Evolutionary conservation across 1,139 yeast species (phyloP).

Genomic region (Sugiyamaella japonica): DNA sequence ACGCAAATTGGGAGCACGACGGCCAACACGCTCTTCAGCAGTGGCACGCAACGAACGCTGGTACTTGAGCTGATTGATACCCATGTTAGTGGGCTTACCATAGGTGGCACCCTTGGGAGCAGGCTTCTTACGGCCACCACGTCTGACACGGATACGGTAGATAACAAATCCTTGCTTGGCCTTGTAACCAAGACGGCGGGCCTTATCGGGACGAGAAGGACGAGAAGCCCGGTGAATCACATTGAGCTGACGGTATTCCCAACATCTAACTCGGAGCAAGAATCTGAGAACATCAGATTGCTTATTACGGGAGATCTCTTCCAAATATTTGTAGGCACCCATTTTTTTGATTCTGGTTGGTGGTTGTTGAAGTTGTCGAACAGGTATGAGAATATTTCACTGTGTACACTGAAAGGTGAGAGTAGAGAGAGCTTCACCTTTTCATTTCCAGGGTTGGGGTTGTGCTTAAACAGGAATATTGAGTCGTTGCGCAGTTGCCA

Average conservation of each 20-base stretch:
- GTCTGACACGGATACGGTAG: slow-evolving; percentile 98
- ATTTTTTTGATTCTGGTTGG: slow-evolving; percentile 48
- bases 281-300: slow-evolving; percentile 99
- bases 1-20: slow-evolving; percentile 98
- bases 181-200: slow-evolving; percentile 99
- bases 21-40: slow-evolving; percentile 99
- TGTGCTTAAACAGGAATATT: background rate
- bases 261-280: slow-evolving; percentile 99
- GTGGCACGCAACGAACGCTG: slow-evolving; percentile 97
- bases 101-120: slow-evolving; percentile 99
- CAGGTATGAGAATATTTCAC: slow-evolving; percentile 13
- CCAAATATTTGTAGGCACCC: slow-evolving; percentile 99
- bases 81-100: slow-evolving; percentile 99
- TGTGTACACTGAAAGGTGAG: background rate
- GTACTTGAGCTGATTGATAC: slow-evolving; percentile 99
- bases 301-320: slow-evolving; percentile 99
- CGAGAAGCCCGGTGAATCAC: slow-evolving; percentile 98
- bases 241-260: slow-evolving; percentile 99
- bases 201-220: slow-evolving; percentile 99
- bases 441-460: background rate
- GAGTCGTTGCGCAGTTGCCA: background rate
- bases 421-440: slow-evolving; percentile 1
- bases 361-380: slow-evolving; percentile 17
- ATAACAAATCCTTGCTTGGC: slow-evolving; percentile 99
- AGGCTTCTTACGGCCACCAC: slow-evolving; percentile 99